Evolutionary conservation across 352 stramenopile species (phyloP), one percentile per base, ranked within the genome.

Genomic region (Globisporangium parvum): DNA sequence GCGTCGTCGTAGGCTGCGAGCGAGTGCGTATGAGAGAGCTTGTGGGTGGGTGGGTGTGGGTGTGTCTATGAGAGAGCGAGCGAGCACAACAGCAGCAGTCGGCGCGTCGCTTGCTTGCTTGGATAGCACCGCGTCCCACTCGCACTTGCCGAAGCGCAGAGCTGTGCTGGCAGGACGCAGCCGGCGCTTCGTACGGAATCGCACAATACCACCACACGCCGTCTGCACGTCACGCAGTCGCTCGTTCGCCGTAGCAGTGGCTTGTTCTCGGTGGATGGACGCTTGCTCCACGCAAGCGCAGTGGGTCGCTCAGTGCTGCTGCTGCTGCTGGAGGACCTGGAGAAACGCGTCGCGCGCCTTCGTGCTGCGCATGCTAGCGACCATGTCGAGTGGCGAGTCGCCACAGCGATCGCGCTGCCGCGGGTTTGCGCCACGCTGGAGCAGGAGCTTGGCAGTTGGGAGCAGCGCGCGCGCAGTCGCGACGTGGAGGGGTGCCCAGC

Each of bases 401-500:
- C 77, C 76, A 56, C 85, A 90, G 1, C 63, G 37, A 52, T 92
- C 82, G 18, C 53, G 50, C n/a, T 83, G 62, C 0, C 52, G 57
- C 50, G 55, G 20, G 45, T 75, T 50, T 1, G 77, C 76, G 8
- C 75, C 82, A 0, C 67, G 63, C 5, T 53, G 50, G 3, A 92
- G 44, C 14, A 92, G 74, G 26, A 79, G 47, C 18, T 75, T 68
- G n/a, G 73, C 60, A 41, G 79, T 85, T 8, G 62, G 45, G 9
- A 81, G 51, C 31, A 69, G 44, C 17, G 77, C 63, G 2, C 79
- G 80, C n/a, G 84, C 70, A 0, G 79, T 66, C 0, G 82, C 82
- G 9, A 92, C 62, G 52, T 92, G 81, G 6, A 92, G 70, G 47
- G 81, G 66, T 24, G 75, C 71, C 82, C 82, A 92, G 10, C 75